A percentile compares a stretch with the other conserved stretches of the same genome.
Conservation (phyloP, 2,329 filamentous ascomycete genomes). For the Phialophora tarda region DNA sequence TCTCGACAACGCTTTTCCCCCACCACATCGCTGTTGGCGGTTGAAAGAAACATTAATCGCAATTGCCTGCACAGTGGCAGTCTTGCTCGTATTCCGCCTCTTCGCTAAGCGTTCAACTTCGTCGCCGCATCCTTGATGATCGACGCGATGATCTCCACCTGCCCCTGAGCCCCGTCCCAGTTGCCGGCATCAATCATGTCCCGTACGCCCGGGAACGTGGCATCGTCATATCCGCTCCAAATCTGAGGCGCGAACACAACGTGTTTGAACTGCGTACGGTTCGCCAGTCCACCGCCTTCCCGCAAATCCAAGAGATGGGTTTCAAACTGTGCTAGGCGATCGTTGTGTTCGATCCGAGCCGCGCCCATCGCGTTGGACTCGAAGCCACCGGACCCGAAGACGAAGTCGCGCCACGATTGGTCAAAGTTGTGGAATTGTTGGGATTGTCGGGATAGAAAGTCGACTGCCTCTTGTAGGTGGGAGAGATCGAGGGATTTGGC, state of each 20-base stretch:
- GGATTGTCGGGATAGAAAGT: conserved; percentile 64
- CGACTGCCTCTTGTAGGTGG: conserved; percentile 67
- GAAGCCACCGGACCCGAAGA: conserved; percentile 74
- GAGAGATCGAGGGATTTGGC: conserved; percentile 58
- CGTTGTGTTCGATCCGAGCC: conserved; percentile 76
- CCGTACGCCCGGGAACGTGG: conserved; percentile 80
- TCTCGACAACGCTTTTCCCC: not conserved
- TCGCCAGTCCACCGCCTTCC: conserved; percentile 45
- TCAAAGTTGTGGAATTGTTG: conserved; percentile 74
- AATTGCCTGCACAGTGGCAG: not conserved
- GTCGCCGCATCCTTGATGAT: conserved; percentile 65
- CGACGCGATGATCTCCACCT: conserved; percentile 72
- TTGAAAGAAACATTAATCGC: not conserved
- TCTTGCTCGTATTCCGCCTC: not conserved
- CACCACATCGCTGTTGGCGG: not conserved
- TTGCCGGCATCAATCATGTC: conserved; percentile 76
- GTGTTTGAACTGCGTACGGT: conserved; percentile 92
- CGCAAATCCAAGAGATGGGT: conserved; percentile 79
- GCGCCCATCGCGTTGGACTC: conserved; percentile 72
- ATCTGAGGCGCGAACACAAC: conserved; percentile 82
- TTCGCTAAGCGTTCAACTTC: conserved; percentile 26
- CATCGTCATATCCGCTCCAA: conserved; percentile 72
- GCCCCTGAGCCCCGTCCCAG: conserved; percentile 69
- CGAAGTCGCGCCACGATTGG: conserved; percentile 74
- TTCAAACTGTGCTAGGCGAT: conserved; percentile 80